phyloP scores from a whole-genome alignment of 768 basidiomycete genomes.

The Boletus rufocinnamomeus region DNA sequence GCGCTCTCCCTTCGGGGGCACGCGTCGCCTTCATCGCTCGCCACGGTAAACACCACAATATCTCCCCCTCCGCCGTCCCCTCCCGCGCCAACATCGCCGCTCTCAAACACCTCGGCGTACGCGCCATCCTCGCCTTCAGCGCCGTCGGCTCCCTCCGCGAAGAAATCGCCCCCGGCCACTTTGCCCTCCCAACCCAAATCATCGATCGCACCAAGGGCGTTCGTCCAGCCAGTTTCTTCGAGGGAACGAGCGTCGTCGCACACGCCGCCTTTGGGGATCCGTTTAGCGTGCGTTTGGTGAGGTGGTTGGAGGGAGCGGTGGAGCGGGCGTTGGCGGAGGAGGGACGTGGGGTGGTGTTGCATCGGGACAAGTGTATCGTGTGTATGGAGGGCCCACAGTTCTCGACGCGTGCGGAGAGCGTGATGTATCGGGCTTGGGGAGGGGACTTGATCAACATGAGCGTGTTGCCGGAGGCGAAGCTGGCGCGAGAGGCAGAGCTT shows the following conservation, averaged over 20 bases:
- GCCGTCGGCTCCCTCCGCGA: constrained; percentile 95
- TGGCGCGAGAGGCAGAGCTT: constrained; percentile 93
- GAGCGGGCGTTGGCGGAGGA: constrained; percentile 59
- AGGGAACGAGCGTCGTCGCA: constrained; percentile 78
- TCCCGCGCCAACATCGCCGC: constrained; percentile 93
- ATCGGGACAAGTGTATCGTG: constrained; percentile 82
- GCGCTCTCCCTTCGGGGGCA: constrained; percentile 77
- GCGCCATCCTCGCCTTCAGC: constrained; percentile 89
- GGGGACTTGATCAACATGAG: constrained; percentile 98
- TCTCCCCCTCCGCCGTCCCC: constrained; percentile 81
- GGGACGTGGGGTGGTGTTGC: constrained; percentile 64
- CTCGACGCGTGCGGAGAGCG: constrained; percentile 95
- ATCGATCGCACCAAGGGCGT: constrained; percentile 97
- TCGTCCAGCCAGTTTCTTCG: constrained; percentile 87
- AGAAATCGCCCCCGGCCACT: constrained; percentile 88
- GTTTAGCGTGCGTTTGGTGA: constrained; percentile 64
- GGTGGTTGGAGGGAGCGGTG: constrained; percentile 69
- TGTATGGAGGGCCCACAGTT: constrained; percentile 99
- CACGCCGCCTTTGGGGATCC: constrained; percentile 96
- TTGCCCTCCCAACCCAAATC: constrained; percentile 86
- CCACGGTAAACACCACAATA: constrained; percentile 80
- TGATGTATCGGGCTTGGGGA: constrained; percentile 93
- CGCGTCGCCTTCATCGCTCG: constrained; percentile 89
- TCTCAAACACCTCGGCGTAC: constrained; percentile 87
- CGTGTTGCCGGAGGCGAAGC: constrained; percentile 93